phyloP scores from a whole-genome alignment of 208 protist species.

The Naegleria fowleri region DNA sequence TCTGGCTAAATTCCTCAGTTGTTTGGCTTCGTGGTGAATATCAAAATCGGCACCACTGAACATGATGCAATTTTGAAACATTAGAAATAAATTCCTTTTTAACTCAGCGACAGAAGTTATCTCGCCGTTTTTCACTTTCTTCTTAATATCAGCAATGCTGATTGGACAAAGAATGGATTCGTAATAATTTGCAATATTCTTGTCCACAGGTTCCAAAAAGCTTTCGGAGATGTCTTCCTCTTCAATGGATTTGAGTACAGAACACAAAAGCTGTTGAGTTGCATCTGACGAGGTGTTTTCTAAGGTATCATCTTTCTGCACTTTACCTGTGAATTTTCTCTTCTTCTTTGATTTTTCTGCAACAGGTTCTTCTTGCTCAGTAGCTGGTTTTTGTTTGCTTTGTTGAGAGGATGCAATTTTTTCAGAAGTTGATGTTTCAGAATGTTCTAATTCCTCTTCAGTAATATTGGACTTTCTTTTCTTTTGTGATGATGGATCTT shows the following conservation, averaged over 20 bases:
- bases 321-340: not conserved
- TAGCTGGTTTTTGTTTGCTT: not conserved
- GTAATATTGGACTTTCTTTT: not conserved
- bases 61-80: not conserved
- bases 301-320: too few relatives aligned
- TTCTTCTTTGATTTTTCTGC: not conserved
- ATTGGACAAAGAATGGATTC: not conserved
- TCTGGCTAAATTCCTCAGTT: not conserved
- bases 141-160: not conserved
- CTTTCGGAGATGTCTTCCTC: not conserved
- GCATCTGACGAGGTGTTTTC: not conserved
- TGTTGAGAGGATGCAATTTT: not conserved
- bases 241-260: not conserved
- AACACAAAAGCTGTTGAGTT: not conserved
- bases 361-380: not conserved
- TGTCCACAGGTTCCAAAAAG: not conserved
- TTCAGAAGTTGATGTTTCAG: not conserved
- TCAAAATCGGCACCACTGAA: not conserved
- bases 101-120: not conserved
- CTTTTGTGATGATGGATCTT: not conserved
- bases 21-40: not conserved
- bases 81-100: not conserved
- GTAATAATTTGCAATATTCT: not conserved
- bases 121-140: not conserved
- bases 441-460: not conserved